phyloP scores from a whole-genome alignment of 768 basidiomycete species.

The Boletales sp. region DNA sequence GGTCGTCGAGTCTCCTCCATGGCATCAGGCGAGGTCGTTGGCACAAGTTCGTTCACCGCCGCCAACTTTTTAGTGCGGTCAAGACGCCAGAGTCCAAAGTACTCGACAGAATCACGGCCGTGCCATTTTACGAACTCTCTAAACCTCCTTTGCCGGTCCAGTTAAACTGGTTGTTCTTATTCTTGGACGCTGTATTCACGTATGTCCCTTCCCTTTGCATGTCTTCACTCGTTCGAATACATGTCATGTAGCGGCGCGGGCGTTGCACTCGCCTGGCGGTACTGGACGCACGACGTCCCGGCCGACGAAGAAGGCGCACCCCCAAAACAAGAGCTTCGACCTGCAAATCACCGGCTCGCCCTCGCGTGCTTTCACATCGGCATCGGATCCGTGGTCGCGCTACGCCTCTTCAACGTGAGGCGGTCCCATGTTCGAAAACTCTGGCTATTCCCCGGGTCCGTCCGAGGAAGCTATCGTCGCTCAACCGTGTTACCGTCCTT shows the following conservation, averaged over 20 bases:
- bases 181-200: conserved; percentile 30
- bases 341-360: conserved; percentile 27
- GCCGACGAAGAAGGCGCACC: conserved; percentile 11
- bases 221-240: background rate
- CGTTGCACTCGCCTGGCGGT: conserved; percentile 24
- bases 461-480: conserved; percentile 21
- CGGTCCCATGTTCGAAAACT: conserved; percentile 29
- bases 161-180: conserved; percentile 26
- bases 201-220: conserved; percentile 9
- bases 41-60: too few species aligned
- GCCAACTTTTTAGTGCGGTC: conserved; percentile 10
- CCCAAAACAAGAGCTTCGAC: conserved; percentile 24
- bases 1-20: conserved; percentile 11
- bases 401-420: conserved; percentile 23
- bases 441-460: conserved; percentile 28
- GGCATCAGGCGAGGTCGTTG: background rate
- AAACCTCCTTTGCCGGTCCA: conserved; percentile 17
- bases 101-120: conserved; percentile 14
- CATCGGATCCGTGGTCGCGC: conserved; percentile 27
- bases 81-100: conserved; percentile 13
- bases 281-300: conserved; percentile 23
- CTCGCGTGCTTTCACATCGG: conserved; percentile 26
- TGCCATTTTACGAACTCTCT: conserved; percentile 26
- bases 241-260: conserved; percentile 20
- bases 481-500: conserved; percentile 14